phyloP scores from a whole-genome alignment of 73 alveolate genomes.

The Breviolum minutum region DNA sequence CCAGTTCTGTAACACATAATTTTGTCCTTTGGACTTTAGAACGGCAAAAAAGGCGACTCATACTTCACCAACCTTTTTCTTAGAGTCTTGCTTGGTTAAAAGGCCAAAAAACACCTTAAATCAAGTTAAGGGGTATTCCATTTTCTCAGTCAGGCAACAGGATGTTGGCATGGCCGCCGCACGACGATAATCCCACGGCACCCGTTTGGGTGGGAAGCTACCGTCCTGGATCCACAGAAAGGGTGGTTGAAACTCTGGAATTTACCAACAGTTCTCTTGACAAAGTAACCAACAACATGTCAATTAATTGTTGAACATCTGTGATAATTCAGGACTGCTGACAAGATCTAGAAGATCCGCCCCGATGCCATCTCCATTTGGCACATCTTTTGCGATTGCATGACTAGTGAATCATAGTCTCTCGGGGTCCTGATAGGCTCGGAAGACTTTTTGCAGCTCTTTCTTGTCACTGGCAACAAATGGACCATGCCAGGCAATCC shows the following conservation, averaged over 20 bases:
- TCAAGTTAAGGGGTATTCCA: too few species aligned
- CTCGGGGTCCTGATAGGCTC: constrained; percentile 58
- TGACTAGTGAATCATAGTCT: too few species aligned
- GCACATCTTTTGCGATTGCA: too few species aligned
- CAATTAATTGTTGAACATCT: too few species aligned
- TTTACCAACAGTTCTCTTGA: too few species aligned
- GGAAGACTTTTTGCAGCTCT: constrained; percentile 64
- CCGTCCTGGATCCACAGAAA: constrained; percentile 17
- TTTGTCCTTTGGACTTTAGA: neutral
- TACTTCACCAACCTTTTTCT: neutral
- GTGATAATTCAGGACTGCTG: too few species aligned
- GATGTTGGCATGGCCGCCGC: constrained; percentile 67
- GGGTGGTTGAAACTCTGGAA: neutral
- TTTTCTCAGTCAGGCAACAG: neutral
- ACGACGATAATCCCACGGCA: constrained; percentile 79
- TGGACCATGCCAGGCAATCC: constrained; percentile 95
- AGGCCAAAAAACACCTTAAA: neutral
- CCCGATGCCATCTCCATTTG: too few species aligned
- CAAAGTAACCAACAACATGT: too few species aligned
- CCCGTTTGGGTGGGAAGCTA: constrained; percentile 88
- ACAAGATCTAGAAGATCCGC: too few species aligned
- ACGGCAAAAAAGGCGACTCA: neutral
- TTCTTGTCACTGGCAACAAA: constrained; percentile 81
- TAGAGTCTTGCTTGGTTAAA: neutral
- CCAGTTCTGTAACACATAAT: neutral